Conservation (phyloP, 805 yeast genomes). For the Suhomyces emberorum region DNA sequence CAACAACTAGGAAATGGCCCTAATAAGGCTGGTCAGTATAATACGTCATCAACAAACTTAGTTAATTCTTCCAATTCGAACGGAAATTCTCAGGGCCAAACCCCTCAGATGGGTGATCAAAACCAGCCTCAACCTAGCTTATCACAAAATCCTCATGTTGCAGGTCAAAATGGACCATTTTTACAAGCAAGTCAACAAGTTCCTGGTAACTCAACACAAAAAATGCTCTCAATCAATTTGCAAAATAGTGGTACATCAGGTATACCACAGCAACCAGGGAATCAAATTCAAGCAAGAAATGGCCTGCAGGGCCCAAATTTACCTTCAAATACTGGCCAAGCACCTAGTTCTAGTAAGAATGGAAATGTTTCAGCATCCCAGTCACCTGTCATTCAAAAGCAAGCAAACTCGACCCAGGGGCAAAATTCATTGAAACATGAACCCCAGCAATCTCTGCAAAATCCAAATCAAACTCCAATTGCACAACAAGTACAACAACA, state of each 20-base stretch:
- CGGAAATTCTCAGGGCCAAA: conserved; percentile 24
- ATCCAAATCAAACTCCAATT: conserved; percentile 1
- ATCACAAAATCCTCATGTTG: conserved; percentile 2
- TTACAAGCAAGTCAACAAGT: conserved; percentile 14
- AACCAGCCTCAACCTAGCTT: conserved; percentile 7
- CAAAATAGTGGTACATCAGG: conserved; percentile 19
- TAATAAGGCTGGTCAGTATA: conserved; percentile 8
- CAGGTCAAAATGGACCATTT: conserved; percentile 7
- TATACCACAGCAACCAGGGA: conserved; percentile 25
- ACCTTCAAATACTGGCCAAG: too few relatives aligned
- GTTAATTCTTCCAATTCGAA: conserved; percentile 7
- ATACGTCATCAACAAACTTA: too few relatives aligned
- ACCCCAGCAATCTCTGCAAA: conserved; percentile 1
- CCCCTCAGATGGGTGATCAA: conserved; percentile 26
- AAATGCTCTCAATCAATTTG: too few relatives aligned
- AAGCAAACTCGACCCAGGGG: too few relatives aligned
- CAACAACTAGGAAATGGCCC: conserved; percentile 15
- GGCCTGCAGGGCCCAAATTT: conserved; percentile 7
- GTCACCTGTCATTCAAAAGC: not conserved
- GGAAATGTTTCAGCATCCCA: not conserved
- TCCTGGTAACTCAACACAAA: conserved; percentile 14
- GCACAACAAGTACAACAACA: conserved; percentile 9
- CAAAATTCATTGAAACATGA: too few relatives aligned
- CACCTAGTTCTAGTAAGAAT: too few relatives aligned
- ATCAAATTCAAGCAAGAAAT: conserved; percentile 17